phyloP scores from a whole-genome alignment of 2,329 filamentous ascomycete species.

The Passalora sequoiae region DNA sequence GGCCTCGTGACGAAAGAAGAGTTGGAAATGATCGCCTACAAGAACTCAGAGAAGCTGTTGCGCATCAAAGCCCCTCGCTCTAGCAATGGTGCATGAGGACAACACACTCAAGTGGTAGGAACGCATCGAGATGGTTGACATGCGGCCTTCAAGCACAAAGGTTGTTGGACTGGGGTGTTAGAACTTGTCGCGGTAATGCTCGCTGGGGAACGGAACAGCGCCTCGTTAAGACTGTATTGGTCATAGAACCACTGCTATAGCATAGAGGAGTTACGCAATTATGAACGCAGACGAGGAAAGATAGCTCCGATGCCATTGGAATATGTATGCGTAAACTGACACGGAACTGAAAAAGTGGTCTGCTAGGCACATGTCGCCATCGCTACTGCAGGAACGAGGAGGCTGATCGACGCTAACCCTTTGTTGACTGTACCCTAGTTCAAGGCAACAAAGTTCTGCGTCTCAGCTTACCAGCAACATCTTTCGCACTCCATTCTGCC shows the following conservation, averaged over 20 bases:
- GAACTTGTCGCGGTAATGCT: neutral
- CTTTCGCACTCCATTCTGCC: slow-evolving; percentile 4
- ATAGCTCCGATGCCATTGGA: neutral
- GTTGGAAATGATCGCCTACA: slow-evolving; percentile 46
- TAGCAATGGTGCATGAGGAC: slow-evolving; percentile 7
- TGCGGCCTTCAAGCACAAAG: too few species aligned
- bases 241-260: neutral
- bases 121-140: too few species aligned
- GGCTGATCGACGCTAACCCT: neutral
- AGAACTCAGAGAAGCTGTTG: slow-evolving; percentile 49
- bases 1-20: slow-evolving; percentile 48
- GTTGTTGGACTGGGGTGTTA: too few species aligned
- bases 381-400: slow-evolving; percentile 1
- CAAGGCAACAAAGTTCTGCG: neutral
- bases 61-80: slow-evolving; percentile 28
- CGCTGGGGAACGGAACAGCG: neutral
- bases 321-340: too few species aligned
- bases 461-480: neutral
- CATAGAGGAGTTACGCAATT: slow-evolving; percentile 1
- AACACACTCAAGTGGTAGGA: too few species aligned
- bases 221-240: neutral
- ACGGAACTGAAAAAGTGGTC: too few species aligned
- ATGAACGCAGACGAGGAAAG: neutral
- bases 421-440: neutral
- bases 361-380: neutral